Evolutionary conservation across 2,329 filamentous ascomycete genomes (phyloP), one percentile per base, ranked within the genome.

Genomic region (Thielaviopsis euricoi): DNA sequence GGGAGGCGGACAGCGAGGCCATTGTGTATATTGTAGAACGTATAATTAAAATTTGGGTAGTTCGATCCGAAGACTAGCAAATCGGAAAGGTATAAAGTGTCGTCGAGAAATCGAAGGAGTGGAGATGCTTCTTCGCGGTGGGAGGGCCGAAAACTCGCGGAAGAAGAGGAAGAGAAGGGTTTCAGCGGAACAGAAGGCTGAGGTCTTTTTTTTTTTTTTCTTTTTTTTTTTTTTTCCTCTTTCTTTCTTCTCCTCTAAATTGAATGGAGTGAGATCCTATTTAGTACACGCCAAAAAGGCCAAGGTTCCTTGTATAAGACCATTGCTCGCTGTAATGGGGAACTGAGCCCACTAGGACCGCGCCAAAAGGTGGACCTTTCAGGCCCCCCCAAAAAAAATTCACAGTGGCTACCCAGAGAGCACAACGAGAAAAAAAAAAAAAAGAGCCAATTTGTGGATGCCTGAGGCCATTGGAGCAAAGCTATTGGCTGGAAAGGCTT

Each of bases 1-100:
- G 81, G 70, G 85, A 81, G 69, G 82, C 79, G 70, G 79, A 77
- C 71, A 89, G 79, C 70, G 82, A 76, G 72, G 82, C 82, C 83
- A 87, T 87, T 67, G 70, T 71, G 69, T 64, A 63, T 62, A 58
- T 43, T 55, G 53, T 48, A 17, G n/a, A 26, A 49, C 53, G 19
- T 56, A 10, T 26, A 29, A 12, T 23, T 5, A 54, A 43, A 49
- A 29, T 21, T 13, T 13, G 37, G 52, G 29, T 40, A 17, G n/a
- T 48, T 48, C 19, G n/a, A 48, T 48, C 50, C 33, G 33, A 40
- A 46, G 12, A 23, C 3, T 12, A 29, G 48, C 50, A 53, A 57
- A 29, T 48, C 37, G 50, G 22, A 22, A 48, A 46, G 43, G 22
- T 33, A 48, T 48, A 48, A 17, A 52, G 33, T 53, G 49, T 52